Base-by-base conservation (phyloP, 1,139 yeast species). In the Blastobotrys apis region DNA sequence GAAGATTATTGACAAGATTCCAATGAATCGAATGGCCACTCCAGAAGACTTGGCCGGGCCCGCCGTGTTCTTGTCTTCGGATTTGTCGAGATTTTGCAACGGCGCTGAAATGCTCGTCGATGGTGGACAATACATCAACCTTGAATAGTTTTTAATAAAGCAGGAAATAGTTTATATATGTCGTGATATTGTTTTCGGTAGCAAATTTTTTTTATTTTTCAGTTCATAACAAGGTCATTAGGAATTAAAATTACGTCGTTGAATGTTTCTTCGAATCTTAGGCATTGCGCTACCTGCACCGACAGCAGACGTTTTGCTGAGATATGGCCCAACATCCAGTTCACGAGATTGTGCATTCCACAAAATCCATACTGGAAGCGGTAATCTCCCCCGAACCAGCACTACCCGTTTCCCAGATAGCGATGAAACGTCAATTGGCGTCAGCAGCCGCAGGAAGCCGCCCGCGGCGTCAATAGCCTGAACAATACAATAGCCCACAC, bases 371-470 rank as follows among this genome's bases (percentile, higher is more conserved):
- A 73, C 57, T 0, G 84, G 84, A 2, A 75, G 59, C 40, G 80
- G 85, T 1, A 87, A 77, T 34, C 80, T 75, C 1, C 94, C 94
- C 51, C 86, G 73, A 0, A 78, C 71, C 1, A 86, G 48, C 0
- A 83, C 48, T 39, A 80, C 32, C 38, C 33, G 49, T 45, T 37
- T 52, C 37, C 33, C 36, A 20, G 32, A 53, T 26, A 63, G 47
- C 16, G 16, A 44, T 20, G 46, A 48, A 9, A 47, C 52, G 9
- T 64, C 53, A 1, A 62, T 46, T 0, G 94, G 87, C 0, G 84
- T 65, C 53, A 84, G 80, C 1, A 87, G 45, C 48, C 84, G 80
- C 42, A 84, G 57, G 27, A 65, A 56, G 8, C 65, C 59, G 1
- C 65, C 57, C 0, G 51, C 49, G 0, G 52, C 47, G 55, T 83